A percentile compares a stretch with the other conserved stretches of the same genome.
Conservation (phyloP, 164 flowering plant species). For the Warburgia ugandensis region DNA sequence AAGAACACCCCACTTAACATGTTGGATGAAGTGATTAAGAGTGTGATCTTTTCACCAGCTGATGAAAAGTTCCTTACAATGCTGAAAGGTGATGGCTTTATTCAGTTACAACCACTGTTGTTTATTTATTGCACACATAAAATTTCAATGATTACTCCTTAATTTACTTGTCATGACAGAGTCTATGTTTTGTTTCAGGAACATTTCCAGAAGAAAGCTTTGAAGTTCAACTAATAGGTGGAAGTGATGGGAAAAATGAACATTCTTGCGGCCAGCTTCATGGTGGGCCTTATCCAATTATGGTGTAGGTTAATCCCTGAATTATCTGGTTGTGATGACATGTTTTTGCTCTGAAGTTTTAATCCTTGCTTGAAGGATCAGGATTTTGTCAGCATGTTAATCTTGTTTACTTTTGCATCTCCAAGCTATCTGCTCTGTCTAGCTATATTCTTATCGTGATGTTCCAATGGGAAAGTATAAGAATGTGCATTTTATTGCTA, state of each 20-base stretch:
- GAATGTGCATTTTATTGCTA: background rate
- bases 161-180: background rate
- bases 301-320: slow-evolving; percentile 18
- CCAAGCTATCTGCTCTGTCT: background rate
- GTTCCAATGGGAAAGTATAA: background rate
- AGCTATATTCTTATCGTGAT: background rate
- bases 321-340: background rate
- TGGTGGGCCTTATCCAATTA: slow-evolving; percentile 6
- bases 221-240: slow-evolving; percentile 59
- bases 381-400: background rate
- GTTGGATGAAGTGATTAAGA: slow-evolving; percentile 58
- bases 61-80: slow-evolving; percentile 54
- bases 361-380: background rate
- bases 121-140: background rate
- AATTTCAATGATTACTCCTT: background rate
- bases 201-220: slow-evolving; percentile 54
- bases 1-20: slow-evolving; percentile 52
- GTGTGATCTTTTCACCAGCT: slow-evolving; percentile 53
- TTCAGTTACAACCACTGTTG: background rate
- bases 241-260: slow-evolving; percentile 31
- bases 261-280: slow-evolving; percentile 8
- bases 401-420: background rate
- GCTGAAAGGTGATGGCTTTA: slow-evolving; percentile 52
- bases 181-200: slow-evolving; percentile 24
- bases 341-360: background rate